Conservation (phyloP, 2,329 filamentous ascomycete genomes). For the Emydomyces testavorans region DNA sequence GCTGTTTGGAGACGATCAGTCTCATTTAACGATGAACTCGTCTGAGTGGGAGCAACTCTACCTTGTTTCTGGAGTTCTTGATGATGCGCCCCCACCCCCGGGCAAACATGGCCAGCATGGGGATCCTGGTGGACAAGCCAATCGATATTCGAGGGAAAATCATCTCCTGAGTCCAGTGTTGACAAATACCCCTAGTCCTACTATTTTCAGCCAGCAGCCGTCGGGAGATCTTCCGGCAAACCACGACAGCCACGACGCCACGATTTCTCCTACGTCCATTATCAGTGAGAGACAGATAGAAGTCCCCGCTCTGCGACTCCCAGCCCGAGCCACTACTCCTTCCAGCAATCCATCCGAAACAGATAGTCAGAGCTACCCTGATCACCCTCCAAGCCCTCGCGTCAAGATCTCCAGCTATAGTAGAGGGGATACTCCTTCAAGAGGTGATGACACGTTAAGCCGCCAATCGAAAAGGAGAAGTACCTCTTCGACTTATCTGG, state of each 20-base stretch:
- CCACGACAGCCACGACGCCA: not conserved
- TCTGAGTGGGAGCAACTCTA: slow-evolving; percentile 3
- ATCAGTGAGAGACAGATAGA: slow-evolving; percentile 7
- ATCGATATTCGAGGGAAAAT: not conserved
- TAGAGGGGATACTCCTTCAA: slow-evolving; percentile 35
- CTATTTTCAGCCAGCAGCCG: slow-evolving; percentile 15
- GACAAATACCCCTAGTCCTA: slow-evolving; percentile 25
- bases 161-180: slow-evolving; percentile 28
- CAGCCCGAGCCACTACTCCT: slow-evolving; percentile 21
- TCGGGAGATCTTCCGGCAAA: slow-evolving; percentile 6
- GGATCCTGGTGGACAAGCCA: not conserved
- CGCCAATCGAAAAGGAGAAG: slow-evolving; percentile 23
- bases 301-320: slow-evolving; percentile 16
- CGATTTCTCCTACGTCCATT: slow-evolving; percentile 12
- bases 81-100: not conserved
- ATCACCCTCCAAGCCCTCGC: slow-evolving; percentile 32
- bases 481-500: slow-evolving; percentile 29
- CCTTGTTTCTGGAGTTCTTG: slow-evolving; percentile 9
- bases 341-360: slow-evolving; percentile 21
- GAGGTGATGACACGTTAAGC: slow-evolving; percentile 20
- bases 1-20: slow-evolving; percentile 1
- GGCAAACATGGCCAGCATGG: not conserved
- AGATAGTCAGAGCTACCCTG: slow-evolving; percentile 17
- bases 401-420: slow-evolving; percentile 35
- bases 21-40: not conserved